Conservation (phyloP, 495 filamentous ascomycete species). For the Astrothelium subdiscretum region DNA sequence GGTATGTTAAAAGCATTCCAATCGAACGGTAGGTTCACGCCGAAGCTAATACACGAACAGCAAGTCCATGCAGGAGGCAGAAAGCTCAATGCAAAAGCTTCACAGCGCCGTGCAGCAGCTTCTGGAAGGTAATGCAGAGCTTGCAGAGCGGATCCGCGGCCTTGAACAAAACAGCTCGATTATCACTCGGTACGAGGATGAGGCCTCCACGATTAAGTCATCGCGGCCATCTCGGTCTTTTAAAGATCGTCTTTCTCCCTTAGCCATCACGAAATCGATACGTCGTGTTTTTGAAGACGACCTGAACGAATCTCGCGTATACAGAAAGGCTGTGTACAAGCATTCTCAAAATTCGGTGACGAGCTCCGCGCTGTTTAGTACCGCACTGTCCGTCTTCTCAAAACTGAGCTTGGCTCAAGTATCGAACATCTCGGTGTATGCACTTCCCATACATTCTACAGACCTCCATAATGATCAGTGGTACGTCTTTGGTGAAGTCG, state of each 20-base stretch:
- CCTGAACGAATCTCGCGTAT: not conserved
- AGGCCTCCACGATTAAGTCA: not conserved
- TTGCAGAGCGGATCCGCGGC: not conserved
- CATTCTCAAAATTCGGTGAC: not conserved
- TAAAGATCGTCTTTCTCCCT: not conserved
- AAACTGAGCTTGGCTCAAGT: not conserved
- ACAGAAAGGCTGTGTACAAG: not conserved
- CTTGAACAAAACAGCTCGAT: not conserved
- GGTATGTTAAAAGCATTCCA: not conserved
- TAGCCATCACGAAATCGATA: not conserved
- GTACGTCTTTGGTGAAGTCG: not conserved
- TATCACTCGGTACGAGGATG: not conserved
- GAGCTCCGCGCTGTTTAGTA: not conserved
- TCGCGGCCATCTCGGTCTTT: not conserved
- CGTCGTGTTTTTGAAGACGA: not conserved
- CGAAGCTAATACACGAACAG: not conserved
- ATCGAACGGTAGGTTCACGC: too few species aligned
- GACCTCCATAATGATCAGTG: not conserved
- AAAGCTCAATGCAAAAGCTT: not conserved
- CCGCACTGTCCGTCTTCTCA: not conserved
- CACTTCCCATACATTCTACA: not conserved
- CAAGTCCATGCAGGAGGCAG: not conserved
- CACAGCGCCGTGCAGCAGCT: not conserved
- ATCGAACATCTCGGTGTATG: not conserved
- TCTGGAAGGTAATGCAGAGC: not conserved